phyloP scores from a whole-genome alignment of 2,329 filamentous ascomycete genomes.

The Tolypocladium inflatum region DNA sequence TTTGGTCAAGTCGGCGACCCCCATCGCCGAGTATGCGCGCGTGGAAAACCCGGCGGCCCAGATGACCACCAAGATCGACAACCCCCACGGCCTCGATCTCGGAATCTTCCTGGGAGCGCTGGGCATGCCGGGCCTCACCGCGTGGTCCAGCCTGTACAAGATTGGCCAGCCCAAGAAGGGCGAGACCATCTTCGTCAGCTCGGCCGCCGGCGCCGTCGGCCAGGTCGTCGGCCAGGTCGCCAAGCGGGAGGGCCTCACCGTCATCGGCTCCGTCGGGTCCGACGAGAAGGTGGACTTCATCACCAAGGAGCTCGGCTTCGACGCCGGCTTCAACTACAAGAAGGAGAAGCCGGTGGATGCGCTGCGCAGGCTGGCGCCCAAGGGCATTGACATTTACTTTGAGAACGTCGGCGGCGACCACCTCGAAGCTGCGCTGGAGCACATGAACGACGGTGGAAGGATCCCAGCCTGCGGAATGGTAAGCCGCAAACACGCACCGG shows the following conservation, averaged over 20 bases:
- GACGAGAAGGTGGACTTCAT: slow-evolving; percentile 70
- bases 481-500: slow-evolving; percentile 10
- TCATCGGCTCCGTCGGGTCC: slow-evolving; percentile 72
- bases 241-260: slow-evolving; percentile 68
- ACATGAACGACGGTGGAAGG: slow-evolving; percentile 52
- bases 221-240: slow-evolving; percentile 77
- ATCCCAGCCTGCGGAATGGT: slow-evolving; percentile 57
- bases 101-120: slow-evolving; percentile 65
- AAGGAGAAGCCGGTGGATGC: slow-evolving; percentile 63
- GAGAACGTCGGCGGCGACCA: slow-evolving; percentile 46
- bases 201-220: slow-evolving; percentile 73
- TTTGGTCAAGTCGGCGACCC: slow-evolving; percentile 46
- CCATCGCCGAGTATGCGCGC: slow-evolving; percentile 60
- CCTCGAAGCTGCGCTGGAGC: slow-evolving; percentile 33
- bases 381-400: slow-evolving; percentile 64
- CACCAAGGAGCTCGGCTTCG: slow-evolving; percentile 39
- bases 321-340: slow-evolving; percentile 78
- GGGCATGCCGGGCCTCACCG: slow-evolving; percentile 52
- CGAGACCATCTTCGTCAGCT: slow-evolving; percentile 73
- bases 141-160: slow-evolving; percentile 59
- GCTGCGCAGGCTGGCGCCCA: slow-evolving; percentile 58
- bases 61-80: slow-evolving; percentile 48
- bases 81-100: slow-evolving; percentile 57
- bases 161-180: slow-evolving; percentile 55
- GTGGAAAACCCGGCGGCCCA: slow-evolving; percentile 35